Base-by-base conservation (phyloP, 768 basidiomycete species). In the Lactifluus pinguis region DNA sequence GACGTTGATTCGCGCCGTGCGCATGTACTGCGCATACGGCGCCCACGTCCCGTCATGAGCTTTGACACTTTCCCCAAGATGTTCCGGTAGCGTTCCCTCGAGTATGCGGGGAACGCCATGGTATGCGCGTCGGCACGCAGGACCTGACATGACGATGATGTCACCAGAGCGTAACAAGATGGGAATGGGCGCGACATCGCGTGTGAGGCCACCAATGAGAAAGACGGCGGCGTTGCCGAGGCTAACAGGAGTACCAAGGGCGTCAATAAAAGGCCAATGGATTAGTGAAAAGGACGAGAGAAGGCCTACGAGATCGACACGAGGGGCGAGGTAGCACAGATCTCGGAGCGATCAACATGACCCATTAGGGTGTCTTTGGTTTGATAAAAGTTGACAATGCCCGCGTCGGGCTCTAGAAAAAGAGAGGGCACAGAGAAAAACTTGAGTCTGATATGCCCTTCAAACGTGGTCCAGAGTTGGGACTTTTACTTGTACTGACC, bases 331-430 rank as follows among this genome's bases (percentile, higher is more conserved):
- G 91, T 91, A 2, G 92, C 85, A 67, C 94, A 95, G 9, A 95
- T 80, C 74, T 99, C 95, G 21, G 95, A 93, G 19, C 91, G 88
- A 72, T 99, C 95, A n/a, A 97, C 92, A 71, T 99, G 95, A 0
- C 83, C 95, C 88, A 98, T 98, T 19, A 99, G 81, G 0, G 93
- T 91, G 64, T 98, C 94, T 81, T 85, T 88, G 49, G 79, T 80
- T 71, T 94, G 90, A 69, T 97, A 98, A 69, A 94, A 97, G 70
- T 98, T 98, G 56, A 97, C 87, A 54, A 98, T 97, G 8, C 95
- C 95, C 11, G 94, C 95, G 68, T 99, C 95, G 4, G 95, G 92
- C 69, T 89, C 93, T 95, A 65, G 9, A 29, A 45, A 47, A 41
- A 34, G 32, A 34, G 32, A 34, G 9, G 9, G 32, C 32, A 4